phyloP scores from a whole-genome alignment of 192 early-diverging fungal genomes.

The Coemansia umbellata region DNA sequence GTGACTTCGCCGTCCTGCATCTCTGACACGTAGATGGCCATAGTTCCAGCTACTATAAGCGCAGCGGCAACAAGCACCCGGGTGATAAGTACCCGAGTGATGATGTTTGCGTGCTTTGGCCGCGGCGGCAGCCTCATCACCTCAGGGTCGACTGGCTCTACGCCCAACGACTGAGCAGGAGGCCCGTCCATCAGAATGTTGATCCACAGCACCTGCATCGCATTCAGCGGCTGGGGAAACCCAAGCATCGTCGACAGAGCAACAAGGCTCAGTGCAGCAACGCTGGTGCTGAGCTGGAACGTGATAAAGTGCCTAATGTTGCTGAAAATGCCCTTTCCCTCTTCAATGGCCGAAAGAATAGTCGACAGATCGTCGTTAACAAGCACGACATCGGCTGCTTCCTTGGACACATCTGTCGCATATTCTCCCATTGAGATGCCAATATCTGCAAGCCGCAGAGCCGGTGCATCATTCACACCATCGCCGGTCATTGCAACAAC shows the following conservation, averaged over 20 bases:
- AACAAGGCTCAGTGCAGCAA: conserved; percentile 86
- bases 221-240: conserved; percentile 86
- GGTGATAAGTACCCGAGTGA: conserved; percentile 66
- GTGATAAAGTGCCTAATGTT: conserved; percentile 97
- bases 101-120: conserved; percentile 69
- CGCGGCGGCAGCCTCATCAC: conserved; percentile 88
- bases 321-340: conserved; percentile 97
- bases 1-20: conserved; percentile 70
- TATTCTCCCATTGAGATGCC: conserved; percentile 95
- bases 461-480: conserved; percentile 96
- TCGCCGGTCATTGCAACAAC: conserved; percentile 97
- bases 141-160: conserved; percentile 89
- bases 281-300: conserved; percentile 93
- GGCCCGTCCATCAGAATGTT: conserved; percentile 99
- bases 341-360: conserved; percentile 90
- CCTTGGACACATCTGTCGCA: conserved; percentile 94
- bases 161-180: conserved; percentile 94
- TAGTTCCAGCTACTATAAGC: conserved; percentile 80
- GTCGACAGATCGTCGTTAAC: conserved; percentile 96
- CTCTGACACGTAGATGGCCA: conserved; percentile 75
- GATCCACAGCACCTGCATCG: conserved; percentile 99
- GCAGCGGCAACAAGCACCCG: conserved; percentile 76
- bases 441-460: conserved; percentile 88
- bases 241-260: conserved; percentile 83
- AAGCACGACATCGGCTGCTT: conserved; percentile 95